Evolutionary conservation across 345 rosid species (phyloP).

Genomic region (Heritiera littoralis): DNA sequence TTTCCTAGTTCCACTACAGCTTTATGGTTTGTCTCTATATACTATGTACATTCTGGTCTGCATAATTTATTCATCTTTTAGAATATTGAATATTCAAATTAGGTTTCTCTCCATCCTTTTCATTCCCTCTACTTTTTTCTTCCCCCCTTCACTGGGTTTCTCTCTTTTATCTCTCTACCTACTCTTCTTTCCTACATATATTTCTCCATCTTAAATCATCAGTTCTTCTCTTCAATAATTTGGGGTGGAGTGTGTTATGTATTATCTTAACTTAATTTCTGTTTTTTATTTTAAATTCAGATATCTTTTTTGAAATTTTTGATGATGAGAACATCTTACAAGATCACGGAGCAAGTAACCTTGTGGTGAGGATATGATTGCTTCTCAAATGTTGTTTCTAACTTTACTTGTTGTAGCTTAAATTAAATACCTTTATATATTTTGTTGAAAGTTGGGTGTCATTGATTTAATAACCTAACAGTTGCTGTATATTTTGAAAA

Average conservation of each 20-base stretch:
- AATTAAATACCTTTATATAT: background rate
- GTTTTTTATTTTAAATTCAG: constrained; percentile 38
- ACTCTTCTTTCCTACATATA: background rate
- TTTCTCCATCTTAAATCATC: background rate
- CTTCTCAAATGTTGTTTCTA: constrained; percentile 21
- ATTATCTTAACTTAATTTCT: background rate
- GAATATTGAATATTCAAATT: background rate
- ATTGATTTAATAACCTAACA: background rate
- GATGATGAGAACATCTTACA: constrained; percentile 74
- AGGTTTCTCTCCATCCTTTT: background rate
- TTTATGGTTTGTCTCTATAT: background rate
- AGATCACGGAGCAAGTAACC: constrained; percentile 87
- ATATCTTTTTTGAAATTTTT: constrained; percentile 78
- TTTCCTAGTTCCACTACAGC: background rate
- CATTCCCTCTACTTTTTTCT: background rate
- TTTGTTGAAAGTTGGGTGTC: constrained; percentile 3
- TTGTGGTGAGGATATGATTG: constrained; percentile 71
- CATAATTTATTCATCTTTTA: background rate
- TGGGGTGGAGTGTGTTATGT: background rate
- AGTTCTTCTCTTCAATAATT: constrained; percentile 21
- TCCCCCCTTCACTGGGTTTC: background rate
- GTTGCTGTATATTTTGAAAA: background rate
- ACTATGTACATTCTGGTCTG: background rate
- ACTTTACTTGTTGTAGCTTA: background rate
- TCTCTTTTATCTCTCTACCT: background rate